Evolutionary conservation across 2,329 filamentous ascomycete species (phyloP).

Genomic region (Ciborinia camelliae): DNA sequence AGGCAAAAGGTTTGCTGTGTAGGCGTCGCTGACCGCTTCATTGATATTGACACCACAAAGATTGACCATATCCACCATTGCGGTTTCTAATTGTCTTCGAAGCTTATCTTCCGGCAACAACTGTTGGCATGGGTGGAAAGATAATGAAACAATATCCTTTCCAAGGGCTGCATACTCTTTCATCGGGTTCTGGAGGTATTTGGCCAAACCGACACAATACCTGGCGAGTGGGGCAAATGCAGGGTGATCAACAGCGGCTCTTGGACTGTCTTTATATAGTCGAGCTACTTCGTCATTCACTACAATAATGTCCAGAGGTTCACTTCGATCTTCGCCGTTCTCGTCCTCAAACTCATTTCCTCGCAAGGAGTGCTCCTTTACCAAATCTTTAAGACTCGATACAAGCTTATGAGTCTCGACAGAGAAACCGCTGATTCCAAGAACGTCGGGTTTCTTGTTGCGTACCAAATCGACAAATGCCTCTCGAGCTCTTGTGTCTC

Average conservation of each 20-base stretch:
- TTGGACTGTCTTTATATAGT: slow-evolving; percentile 85
- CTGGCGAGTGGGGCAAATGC: slow-evolving; percentile 72
- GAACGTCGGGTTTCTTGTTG: slow-evolving; percentile 80
- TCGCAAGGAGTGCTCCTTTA: slow-evolving; percentile 72
- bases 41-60: slow-evolving; percentile 94
- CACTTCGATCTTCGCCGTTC: slow-evolving; percentile 69
- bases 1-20: slow-evolving; percentile 82
- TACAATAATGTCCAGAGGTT: slow-evolving; percentile 81
- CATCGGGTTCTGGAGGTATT: slow-evolving; percentile 92
- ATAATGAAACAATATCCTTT: slow-evolving; percentile 79
- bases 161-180: slow-evolving; percentile 95
- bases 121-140: slow-evolving; percentile 87
- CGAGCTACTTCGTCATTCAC: slow-evolving; percentile 98
- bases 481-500: slow-evolving; percentile 63
- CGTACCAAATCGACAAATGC: slow-evolving; percentile 76
- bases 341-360: slow-evolving; percentile 83
- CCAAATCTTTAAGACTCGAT: slow-evolving; percentile 73
- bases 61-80: slow-evolving; percentile 98
- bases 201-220: slow-evolving; percentile 85
- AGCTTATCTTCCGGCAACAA: slow-evolving; percentile 86
- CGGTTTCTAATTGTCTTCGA: slow-evolving; percentile 82
- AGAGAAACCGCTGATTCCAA: slow-evolving; percentile 84
- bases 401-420: slow-evolving; percentile 82
- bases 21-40: slow-evolving; percentile 76
- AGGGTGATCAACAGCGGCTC: slow-evolving; percentile 77